Base-by-base conservation (phyloP, 2,329 filamentous ascomycete genomes). In the Ascochyta rabiei region DNA sequence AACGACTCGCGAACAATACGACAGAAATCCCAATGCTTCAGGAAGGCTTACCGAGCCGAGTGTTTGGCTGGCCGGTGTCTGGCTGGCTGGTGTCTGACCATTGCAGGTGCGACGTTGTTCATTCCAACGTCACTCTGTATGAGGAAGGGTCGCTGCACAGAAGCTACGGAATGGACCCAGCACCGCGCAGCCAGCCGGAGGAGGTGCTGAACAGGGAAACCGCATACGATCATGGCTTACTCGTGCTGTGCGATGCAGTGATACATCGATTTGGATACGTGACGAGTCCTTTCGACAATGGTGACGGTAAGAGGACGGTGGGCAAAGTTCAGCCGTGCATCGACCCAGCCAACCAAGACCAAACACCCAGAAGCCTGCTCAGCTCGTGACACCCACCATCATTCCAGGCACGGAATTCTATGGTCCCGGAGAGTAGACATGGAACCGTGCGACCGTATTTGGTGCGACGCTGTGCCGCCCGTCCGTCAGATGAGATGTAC, bases 331-430 rank as follows among this genome's bases (percentile, higher is more conserved):
- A 53, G 38, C 44, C 19, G 31, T 43, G 31, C 49, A 41, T 37
- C 28, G 10, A 28, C 6, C 16, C 37, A 24, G 44, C 50, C 50
- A 53, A 53, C 33, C 50, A 53, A 34, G 38, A 39, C 13, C 10
- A 6, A 16, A 18, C n/a, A 23, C 19, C 26, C 15, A n/a, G 38
- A 35, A 43, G 38, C 50, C 44, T 44, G 44, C 47, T 57, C 47
- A 53, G 50, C 53, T 53, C 46, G 59, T 57, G 51, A 42, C 18
- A 59, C 56, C 38, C 56, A 52, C 49, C 48, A 47, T 40, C 51
- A 52, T 50, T 50, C 47, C 56, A 56, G 52, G 47, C 46, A 58
- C 44, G 26, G 33, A 31, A 54, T 15, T 40, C 47, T 35, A 34
- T 44, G 46, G 28, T 21, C 49, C 53, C 58, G 21, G 44, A 18